Percentiles rank a stretch among this genome's conserved stretches.
Conservation (phyloP, 192 early-diverging fungal genomes). For the Coemansia sp. region DNA sequence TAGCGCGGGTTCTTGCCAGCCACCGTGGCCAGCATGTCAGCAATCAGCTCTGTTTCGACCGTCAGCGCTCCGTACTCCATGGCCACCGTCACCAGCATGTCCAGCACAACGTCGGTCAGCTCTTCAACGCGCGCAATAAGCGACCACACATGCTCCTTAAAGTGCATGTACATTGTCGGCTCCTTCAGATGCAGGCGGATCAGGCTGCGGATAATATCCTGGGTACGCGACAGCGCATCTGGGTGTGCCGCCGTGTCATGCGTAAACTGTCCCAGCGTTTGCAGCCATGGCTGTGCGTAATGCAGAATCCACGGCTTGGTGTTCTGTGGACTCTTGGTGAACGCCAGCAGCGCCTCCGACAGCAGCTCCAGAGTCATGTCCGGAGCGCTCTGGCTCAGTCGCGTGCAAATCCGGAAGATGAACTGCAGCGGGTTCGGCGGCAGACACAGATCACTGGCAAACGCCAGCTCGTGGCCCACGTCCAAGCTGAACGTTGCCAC, state of each 20-base stretch:
- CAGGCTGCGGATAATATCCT: conserved; percentile 74
- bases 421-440: conserved; percentile 88
- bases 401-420: conserved; percentile 77
- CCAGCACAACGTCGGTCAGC: conserved; percentile 76
- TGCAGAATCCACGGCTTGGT: conserved; percentile 80
- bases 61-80: conserved; percentile 79
- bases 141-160: conserved; percentile 86
- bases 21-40: conserved; percentile 82
- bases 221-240: conserved; percentile 56
- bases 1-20: conserved; percentile 73
- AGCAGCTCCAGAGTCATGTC: conserved; percentile 88
- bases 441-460: conserved; percentile 80
- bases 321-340: conserved; percentile 70
- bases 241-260: conserved; percentile 43
- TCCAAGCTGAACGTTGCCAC: conserved; percentile 81
- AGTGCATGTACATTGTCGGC: conserved; percentile 76
- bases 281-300: conserved; percentile 89
- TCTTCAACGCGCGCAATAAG: conserved; percentile 76
- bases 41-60: conserved; percentile 76
- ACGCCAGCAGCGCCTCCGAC: conserved; percentile 79
- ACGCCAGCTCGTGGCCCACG: conserved; percentile 75
- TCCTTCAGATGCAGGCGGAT: conserved; percentile 83
- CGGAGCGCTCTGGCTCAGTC: conserved; percentile 71
- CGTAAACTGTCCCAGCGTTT: conserved; percentile 69
- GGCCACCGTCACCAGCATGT: conserved; percentile 76